These are phyloP conservation scores for Phytopythium litorale DNA, from an alignment of 352 stramenopile species.

Conservation along the genomic window DNA sequence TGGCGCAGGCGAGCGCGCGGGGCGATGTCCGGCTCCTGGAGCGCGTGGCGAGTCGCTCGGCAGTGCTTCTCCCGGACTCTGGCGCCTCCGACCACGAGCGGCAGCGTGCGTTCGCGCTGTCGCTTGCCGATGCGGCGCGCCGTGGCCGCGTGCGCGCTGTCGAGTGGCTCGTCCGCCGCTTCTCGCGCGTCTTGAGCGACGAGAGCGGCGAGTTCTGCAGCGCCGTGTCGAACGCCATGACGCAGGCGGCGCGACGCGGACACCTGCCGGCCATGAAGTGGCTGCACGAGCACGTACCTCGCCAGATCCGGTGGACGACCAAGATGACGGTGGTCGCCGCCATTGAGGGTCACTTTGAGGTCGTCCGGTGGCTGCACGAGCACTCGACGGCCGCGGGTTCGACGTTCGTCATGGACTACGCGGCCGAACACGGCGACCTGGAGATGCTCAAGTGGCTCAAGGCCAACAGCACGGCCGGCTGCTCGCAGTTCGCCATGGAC, in stretches of 20 bases:
- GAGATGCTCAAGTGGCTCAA: constrained; percentile 37
- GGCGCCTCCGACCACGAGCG: not conserved
- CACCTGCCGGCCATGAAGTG: constrained; percentile 21
- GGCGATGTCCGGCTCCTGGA: constrained; percentile 23
- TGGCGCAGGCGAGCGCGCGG: constrained; percentile 21
- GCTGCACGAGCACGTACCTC: constrained; percentile 8
- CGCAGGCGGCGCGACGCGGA: constrained; percentile 21
- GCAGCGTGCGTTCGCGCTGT: constrained; percentile 14
- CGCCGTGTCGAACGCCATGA: constrained; percentile 23
- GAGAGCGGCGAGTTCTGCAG: constrained; percentile 5
- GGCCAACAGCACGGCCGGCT: constrained; percentile 24
- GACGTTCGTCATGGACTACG: constrained; percentile 33
- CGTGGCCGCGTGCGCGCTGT: constrained; percentile 17
- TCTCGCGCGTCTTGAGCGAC: constrained; percentile 3
- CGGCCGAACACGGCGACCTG: constrained; percentile 24
- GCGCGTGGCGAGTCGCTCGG: constrained; percentile 10
- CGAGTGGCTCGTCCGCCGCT: constrained; percentile 24
- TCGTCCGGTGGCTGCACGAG: constrained; percentile 29
- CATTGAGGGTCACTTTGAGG: constrained; percentile 35
- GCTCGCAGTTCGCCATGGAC: constrained; percentile 33
- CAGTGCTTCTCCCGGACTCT: not conserved
- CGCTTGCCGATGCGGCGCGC: constrained; percentile 13
- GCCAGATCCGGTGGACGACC: constrained; percentile 21
- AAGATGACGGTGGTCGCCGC: constrained; percentile 37
- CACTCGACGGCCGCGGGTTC: constrained; percentile 24